Percentiles rank a stretch among this genome's conserved stretches.
These are phyloP conservation scores for Neurospora sp. DNA, from an alignment of 495 filamentous ascomycete genomes.

Conservation along the genomic window DNA sequence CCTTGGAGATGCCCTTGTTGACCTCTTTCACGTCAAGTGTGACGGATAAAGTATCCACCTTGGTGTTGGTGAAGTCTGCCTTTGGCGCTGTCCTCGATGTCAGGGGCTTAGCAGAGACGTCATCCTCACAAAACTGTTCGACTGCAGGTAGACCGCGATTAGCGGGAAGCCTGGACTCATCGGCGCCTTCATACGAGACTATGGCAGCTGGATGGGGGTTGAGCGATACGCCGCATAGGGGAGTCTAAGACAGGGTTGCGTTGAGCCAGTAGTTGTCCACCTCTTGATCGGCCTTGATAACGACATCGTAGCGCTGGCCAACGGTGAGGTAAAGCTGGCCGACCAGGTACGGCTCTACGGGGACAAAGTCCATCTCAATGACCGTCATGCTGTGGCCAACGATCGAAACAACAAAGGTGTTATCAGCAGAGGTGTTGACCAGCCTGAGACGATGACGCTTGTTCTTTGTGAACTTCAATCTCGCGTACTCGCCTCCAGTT, in stretches of 20 bases:
- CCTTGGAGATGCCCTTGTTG: not conserved
- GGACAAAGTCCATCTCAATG: constrained; percentile 33
- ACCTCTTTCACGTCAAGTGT: not conserved
- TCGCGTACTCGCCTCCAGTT: constrained; percentile 8
- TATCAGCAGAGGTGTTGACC: constrained; percentile 37
- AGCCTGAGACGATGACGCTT: constrained; percentile 36
- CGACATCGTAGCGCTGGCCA: constrained; percentile 57
- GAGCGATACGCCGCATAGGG: not conserved
- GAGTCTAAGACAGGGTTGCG: constrained; percentile 4
- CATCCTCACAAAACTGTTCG: constrained; percentile 7
- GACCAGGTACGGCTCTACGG: constrained; percentile 32
- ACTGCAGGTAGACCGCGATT: not conserved
- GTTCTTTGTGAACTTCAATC: constrained; percentile 20
- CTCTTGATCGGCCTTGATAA: constrained; percentile 44
- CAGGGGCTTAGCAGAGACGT: not conserved
- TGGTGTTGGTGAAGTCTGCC: not conserved
- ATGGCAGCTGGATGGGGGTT: constrained; percentile 10
- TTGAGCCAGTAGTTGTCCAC: constrained; percentile 42
- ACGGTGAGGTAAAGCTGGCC: constrained; percentile 41
- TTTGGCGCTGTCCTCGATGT: not conserved
- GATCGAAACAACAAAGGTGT: constrained; percentile 18
- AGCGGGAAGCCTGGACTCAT: constrained; percentile 1
- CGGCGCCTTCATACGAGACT: constrained; percentile 4
- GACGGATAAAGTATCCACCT: not conserved
- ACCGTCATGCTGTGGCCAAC: constrained; percentile 37